Evolutionary conservation across 208 protist genomes (phyloP), one percentile per base, ranked within the genome.

Genomic region (Leptomonas pyrrhocoris): DNA sequence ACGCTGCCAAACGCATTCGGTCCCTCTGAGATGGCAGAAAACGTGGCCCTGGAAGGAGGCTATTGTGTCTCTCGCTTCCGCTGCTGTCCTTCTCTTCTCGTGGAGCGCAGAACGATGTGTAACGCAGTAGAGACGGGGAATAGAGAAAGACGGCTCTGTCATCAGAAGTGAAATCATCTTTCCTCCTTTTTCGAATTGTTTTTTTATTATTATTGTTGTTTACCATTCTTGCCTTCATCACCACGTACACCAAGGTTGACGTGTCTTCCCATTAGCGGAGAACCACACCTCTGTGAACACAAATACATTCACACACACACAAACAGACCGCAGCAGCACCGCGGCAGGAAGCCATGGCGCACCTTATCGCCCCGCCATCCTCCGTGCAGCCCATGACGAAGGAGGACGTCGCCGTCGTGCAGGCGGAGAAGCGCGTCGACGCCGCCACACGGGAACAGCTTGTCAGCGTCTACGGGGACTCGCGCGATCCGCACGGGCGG

Each of bases 341-440:
- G 9, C 5, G n/a, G 23, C 68, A 7, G 27, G n/a, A 19, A 46
- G 4, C 30, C 67, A 82, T 86, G 77, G 68, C 80, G 16, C 70
- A 86, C 25, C 50, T 73, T 15, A 74, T 79, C 40, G 36, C 72
- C 9, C 70, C 80, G 12, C 42, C 67, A 8, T 70, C 61, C 18
- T 68, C 66, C 0, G 73, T 42, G 21, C 45, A 73, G 54, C 70
- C 69, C 21, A 73, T 83, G 68, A 83, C 67, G 28, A 73, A 72
- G 49, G 79, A 73, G 31, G 73, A 86, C 27, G 71, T 73, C 6
- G 56, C 68, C 12, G 36, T 80, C 11, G 74, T 89, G 38, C 76
- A 79, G 59, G 60, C 58, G 4, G 84, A 84, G 59, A 89, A 89
- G 69, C 50, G 73, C 31, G 62, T 74, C n/a, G 84, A 89, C 65